Percentiles rank a stretch among this genome's conserved stretches.
phyloP scores from a whole-genome alignment of 2,329 filamentous ascomycete species.

The Canariomyces notabilis region DNA sequence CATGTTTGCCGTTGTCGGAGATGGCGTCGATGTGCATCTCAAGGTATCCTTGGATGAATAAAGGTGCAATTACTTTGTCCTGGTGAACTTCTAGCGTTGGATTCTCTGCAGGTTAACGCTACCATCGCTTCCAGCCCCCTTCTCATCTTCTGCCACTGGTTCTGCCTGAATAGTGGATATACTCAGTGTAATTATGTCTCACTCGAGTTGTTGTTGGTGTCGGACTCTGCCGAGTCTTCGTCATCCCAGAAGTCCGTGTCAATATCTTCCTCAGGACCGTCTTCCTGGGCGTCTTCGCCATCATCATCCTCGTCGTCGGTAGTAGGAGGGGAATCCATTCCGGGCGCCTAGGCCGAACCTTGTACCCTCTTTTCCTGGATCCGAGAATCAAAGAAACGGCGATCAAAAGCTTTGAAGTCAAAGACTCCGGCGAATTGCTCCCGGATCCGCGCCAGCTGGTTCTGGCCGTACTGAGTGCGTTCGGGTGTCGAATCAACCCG shows the following conservation, averaged over 20 bases:
- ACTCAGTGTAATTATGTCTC: too few species aligned
- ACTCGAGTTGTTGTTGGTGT: too few species aligned
- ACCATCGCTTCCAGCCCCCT: too few species aligned
- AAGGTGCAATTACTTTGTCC: too few species aligned
- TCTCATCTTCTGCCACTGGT: too few species aligned
- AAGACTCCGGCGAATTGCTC: conserved; percentile 48
- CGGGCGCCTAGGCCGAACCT: conserved; percentile 6
- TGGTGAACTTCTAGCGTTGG: too few species aligned
- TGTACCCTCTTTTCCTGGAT: conserved; percentile 26
- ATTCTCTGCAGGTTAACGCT: too few species aligned
- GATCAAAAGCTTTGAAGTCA: conserved; percentile 47
- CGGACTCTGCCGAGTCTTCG: not conserved
- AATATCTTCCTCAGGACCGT: not conserved
- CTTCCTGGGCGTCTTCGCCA: not conserved
- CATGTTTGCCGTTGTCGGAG: too few species aligned
- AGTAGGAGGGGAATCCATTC: not conserved
- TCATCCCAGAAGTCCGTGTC: not conserved
- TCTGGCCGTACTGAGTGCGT: conserved; percentile 50
- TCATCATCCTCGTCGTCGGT: not conserved
- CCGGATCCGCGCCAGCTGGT: conserved; percentile 44
- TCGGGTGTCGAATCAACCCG: conserved; percentile 54
- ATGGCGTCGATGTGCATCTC: too few species aligned
- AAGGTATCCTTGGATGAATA: too few species aligned
- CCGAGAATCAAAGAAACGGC: conserved; percentile 50
- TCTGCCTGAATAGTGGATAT: too few species aligned